Percentiles rank a stretch among this genome's conserved stretches.
These are phyloP conservation scores for Agrocybe pediades DNA, from an alignment of 768 basidiomycete species.

Conservation along the genomic window DNA sequence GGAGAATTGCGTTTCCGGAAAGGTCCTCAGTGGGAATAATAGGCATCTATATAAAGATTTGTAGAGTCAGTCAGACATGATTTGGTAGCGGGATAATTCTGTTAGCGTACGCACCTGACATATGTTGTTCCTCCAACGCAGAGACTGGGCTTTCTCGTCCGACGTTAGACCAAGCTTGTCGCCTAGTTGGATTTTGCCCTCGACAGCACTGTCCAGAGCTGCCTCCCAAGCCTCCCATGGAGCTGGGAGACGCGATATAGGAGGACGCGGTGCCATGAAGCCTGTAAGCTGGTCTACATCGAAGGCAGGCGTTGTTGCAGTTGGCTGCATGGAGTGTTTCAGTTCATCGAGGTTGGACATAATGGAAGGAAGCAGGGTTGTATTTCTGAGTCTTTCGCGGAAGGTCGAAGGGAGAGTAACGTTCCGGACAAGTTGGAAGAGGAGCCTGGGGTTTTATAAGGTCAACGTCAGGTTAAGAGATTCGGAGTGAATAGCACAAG, in stretches of 20 bases:
- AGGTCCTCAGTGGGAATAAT: slow-evolving; percentile 50
- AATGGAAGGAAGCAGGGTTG: not conserved
- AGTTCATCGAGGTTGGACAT: slow-evolving; percentile 10
- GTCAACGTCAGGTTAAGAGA: not conserved
- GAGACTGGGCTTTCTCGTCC: slow-evolving; percentile 44
- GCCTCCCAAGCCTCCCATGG: slow-evolving; percentile 78
- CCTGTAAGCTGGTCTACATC: slow-evolving; percentile 91
- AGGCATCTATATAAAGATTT: slow-evolving; percentile 46
- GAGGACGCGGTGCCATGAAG: slow-evolving; percentile 85
- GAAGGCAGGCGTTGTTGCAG: slow-evolving; percentile 62
- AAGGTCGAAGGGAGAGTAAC: not conserved
- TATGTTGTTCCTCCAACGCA: slow-evolving; percentile 55
- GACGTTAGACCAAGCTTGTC: slow-evolving; percentile 46
- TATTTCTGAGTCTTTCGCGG: not conserved
- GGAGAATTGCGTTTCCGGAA: slow-evolving; percentile 50
- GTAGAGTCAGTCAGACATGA: not conserved
- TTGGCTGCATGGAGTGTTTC: slow-evolving; percentile 7
- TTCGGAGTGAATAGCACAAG: not conserved
- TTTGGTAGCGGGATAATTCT: slow-evolving; percentile 1
- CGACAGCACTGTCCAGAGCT: slow-evolving; percentile 51
- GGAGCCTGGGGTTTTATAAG: too few relatives aligned
- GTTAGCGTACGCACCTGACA: slow-evolving; percentile 39
- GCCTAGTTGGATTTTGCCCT: slow-evolving; percentile 56
- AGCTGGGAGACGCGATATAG: slow-evolving; percentile 59
- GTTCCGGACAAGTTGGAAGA: too few relatives aligned